Evolutionary conservation across 2,329 filamentous ascomycete species (phyloP).

Genomic region (Exophiala lecanii-corni): DNA sequence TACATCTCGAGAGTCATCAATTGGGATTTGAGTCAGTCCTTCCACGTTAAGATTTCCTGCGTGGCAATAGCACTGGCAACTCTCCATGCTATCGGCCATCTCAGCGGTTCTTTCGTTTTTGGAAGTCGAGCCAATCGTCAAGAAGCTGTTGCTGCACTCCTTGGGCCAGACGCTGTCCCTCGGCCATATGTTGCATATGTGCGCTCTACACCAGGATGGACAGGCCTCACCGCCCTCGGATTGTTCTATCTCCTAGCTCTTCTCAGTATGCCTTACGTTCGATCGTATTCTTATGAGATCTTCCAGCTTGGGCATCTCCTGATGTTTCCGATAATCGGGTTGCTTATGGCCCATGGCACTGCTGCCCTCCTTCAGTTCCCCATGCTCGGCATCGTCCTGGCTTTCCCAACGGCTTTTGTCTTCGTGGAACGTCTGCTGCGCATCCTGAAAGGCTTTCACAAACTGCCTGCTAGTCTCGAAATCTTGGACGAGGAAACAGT

Average conservation of each 20-base stretch:
- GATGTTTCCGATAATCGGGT: constrained; percentile 55
- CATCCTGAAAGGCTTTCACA: constrained; percentile 45
- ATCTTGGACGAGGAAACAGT: constrained; percentile 52
- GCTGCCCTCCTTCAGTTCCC: constrained; percentile 46
- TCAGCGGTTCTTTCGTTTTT: constrained; percentile 49
- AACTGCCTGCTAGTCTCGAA: constrained; percentile 45
- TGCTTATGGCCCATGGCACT: constrained; percentile 52
- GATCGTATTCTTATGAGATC: constrained; percentile 51
- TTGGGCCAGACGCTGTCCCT: constrained; percentile 44
- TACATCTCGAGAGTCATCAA: constrained; percentile 53
- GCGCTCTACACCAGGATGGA: constrained; percentile 47
- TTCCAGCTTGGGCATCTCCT: constrained; percentile 56
- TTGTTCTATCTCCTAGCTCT: constrained; percentile 48
- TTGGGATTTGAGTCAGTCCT: constrained; percentile 52
- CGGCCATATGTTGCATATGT: constrained; percentile 46
- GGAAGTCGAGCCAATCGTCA: constrained; percentile 45
- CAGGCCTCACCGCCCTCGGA: constrained; percentile 46
- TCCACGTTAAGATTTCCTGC: constrained; percentile 53
- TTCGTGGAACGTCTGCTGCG: constrained; percentile 47
- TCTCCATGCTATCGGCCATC: constrained; percentile 51
- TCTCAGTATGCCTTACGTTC: constrained; percentile 48
- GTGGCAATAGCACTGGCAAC: constrained; percentile 48
- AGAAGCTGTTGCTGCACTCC: constrained; percentile 40
- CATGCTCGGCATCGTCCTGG: constrained; percentile 55
- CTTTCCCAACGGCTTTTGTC: constrained; percentile 50